Evolutionary conservation across 768 basidiomycete genomes (phyloP).

Genomic region (Tulasnella sp.): DNA sequence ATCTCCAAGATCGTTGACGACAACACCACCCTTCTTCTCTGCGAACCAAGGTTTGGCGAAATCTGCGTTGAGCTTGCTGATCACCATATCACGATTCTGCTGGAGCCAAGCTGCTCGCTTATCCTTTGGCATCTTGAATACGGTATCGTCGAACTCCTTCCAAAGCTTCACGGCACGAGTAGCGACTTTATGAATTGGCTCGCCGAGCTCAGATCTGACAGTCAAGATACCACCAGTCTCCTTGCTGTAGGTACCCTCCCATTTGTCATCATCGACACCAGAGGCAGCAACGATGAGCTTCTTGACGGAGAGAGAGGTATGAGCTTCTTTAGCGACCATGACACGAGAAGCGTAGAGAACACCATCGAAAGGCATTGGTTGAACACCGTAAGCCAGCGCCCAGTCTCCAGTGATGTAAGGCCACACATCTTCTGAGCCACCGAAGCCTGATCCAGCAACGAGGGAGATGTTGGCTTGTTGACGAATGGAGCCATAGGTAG

Average conservation of each 20-base stretch:
- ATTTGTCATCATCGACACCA: constrained; percentile 74
- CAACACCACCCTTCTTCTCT: constrained; percentile 80
- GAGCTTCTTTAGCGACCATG: constrained; percentile 98
- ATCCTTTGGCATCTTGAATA: constrained; percentile 92
- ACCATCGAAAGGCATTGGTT: constrained; percentile 98
- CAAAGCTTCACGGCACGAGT: constrained; percentile 93
- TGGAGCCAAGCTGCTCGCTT: constrained; percentile 82
- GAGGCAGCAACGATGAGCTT: constrained; percentile 87
- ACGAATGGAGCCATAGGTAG: constrained; percentile 83
- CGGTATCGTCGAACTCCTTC: constrained; percentile 96
- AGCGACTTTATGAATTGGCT: constrained; percentile 98
- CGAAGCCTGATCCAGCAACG: constrained; percentile 91
- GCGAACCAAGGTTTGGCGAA: constrained; percentile 97
- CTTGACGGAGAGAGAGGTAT: constrained; percentile 89
- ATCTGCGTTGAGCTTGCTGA: constrained; percentile 83
- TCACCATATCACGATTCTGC: constrained; percentile 69
- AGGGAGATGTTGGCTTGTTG: constrained; percentile 79
- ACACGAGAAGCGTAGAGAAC: constrained; percentile 93
- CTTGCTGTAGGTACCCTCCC: constrained; percentile 91
- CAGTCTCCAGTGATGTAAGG: constrained; percentile 95
- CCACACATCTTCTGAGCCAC: constrained; percentile 89
- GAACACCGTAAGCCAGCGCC: constrained; percentile 71
- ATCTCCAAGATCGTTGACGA: constrained; percentile 76
- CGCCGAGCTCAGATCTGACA: constrained; percentile 93
- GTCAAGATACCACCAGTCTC: constrained; percentile 94